Conservation (phyloP, 176 grass and related monocot species). For the Oryza australiensis region DNA sequence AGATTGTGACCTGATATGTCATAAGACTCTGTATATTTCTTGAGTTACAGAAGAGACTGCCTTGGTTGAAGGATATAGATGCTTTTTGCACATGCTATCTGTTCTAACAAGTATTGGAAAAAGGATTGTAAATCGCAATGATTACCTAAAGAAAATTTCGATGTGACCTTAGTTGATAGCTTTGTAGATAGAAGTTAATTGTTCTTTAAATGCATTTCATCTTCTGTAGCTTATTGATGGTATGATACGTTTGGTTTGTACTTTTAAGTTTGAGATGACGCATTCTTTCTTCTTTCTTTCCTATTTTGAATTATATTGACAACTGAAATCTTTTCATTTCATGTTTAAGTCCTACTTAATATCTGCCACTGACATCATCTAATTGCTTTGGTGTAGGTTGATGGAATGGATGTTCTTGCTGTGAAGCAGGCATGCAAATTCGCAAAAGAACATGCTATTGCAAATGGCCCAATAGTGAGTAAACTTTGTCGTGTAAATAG, state of each 20-base stretch:
- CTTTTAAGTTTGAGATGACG: not conserved
- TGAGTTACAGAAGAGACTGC: not conserved
- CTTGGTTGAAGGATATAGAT: not conserved
- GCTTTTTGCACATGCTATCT: constrained; percentile 6
- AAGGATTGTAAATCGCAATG: not conserved
- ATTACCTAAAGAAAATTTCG: not conserved
- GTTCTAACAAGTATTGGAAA: not conserved
- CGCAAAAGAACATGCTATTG: constrained; percentile 84
- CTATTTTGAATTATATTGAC: not conserved
- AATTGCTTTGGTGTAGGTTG: constrained; percentile 53
- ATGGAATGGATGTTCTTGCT: constrained; percentile 97
- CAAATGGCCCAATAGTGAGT: constrained; percentile 92
- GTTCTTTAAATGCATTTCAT: not conserved
- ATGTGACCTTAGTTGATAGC: not conserved
- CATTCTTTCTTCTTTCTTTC: not conserved
- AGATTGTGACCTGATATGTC: not conserved
- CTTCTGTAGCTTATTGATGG: not conserved
- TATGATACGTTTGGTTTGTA: not conserved
- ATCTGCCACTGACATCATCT: not conserved
- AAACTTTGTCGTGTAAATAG: not conserved
- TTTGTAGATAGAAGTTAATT: not conserved
- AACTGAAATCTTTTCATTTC: not conserved
- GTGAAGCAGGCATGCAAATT: constrained; percentile 97
- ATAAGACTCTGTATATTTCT: not conserved
- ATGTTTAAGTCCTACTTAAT: constrained; percentile 6